Evolutionary conservation across 495 filamentous ascomycete genomes (phyloP), one percentile per base, ranked within the genome.

Genomic region (Penicillium robsamsonii): DNA sequence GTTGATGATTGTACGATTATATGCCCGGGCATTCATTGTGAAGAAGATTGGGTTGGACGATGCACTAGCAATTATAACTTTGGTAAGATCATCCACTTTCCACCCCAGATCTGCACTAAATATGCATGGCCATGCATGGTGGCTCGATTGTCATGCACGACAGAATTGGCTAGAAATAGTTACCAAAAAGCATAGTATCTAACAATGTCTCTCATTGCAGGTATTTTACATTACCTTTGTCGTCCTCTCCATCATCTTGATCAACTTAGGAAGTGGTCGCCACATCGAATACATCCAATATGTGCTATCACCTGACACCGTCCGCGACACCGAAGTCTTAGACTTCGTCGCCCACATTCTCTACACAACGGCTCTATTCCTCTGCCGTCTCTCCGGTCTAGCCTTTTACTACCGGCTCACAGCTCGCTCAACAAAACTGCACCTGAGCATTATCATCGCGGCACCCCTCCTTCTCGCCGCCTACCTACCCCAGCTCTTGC

Each of bases 211-310:
- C 27, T 8, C 1, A 18, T 18, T 6, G 3, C n/a, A 70, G 69
- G 13, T 63, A 15, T 27, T 72, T 15, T 75, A 76, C 46, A 67
- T 75, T 18, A 27, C 65, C 3, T 71, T 78, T 40, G 66, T 76
- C 15, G 66, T 57, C 10, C 64, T 80, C 10, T 70, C 53, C 44
- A 65, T 78, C 46, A 30, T 74, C 40, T 59, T 78, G 10, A 78
- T 80, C 60, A 51, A 74, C 25, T 31, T 77, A n/a, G 77, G 77
- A 31, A 72, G 73, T 25, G 77, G 74, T 30, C 68, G 77, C 10
- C 77, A 80, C 46, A 72, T 75, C 35, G 68, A 74, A 33, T 80
- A 77, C 57, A 76, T 80, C 44, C 53, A 75, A 62, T 76, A 77
- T 58, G 69, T 79, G n/a, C 63, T 79, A 11, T 57, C 67, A 7